Base-by-base conservation (phyloP, 1,139 yeast genomes). In the Blastobotrys aristatus region DNA sequence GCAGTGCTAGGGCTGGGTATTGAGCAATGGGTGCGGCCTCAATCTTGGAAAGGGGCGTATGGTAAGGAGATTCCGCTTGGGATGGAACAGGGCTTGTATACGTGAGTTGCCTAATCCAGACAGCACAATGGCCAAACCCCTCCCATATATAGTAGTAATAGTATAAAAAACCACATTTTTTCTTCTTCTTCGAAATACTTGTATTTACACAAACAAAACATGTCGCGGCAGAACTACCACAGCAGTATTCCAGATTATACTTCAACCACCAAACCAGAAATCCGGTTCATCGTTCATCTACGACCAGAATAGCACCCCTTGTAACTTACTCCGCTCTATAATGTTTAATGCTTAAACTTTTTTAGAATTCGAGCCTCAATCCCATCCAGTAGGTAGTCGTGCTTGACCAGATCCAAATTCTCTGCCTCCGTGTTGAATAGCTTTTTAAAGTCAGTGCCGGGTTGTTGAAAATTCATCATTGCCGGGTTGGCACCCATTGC, bases 31-130 rank as follows among this genome's bases (percentile, higher is more conserved):
- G 57, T 61, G 2, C 67, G 72, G 29, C 97, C 97, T 0, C 69
- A 73, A 13, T 86, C 96, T 37, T 90, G 97, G 97, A 65, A 66
- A 11, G 89, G 95, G 3, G 84, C 84, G 0, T 90, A 90, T 60
- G 97, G 97, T 1, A 80, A 76, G 53, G 79, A 80, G 0, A 68
- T 80, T 2, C 89, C 94, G 0, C 55, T 71, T 31, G 82, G 94
- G 0, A 66, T 84, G 59, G 95, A 87, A 61, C 83, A 82, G 46
- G 96, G 96, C 0, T 64, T 86, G 29, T 86, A 79, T 59, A 82
- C 86, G 34, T 85, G 59, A 63, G 6, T 38, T 20, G 5, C 13
- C 20, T 5, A 16, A 13, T 3, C 32, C 22, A 39, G 26, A 37
- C 22, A 3, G 17, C 17, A 36, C 6, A 14, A n/a, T n/a, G n/a